Evolutionary conservation across 176 grass and related monocot species (phyloP).

Genomic region (Ensete glaucum): DNA sequence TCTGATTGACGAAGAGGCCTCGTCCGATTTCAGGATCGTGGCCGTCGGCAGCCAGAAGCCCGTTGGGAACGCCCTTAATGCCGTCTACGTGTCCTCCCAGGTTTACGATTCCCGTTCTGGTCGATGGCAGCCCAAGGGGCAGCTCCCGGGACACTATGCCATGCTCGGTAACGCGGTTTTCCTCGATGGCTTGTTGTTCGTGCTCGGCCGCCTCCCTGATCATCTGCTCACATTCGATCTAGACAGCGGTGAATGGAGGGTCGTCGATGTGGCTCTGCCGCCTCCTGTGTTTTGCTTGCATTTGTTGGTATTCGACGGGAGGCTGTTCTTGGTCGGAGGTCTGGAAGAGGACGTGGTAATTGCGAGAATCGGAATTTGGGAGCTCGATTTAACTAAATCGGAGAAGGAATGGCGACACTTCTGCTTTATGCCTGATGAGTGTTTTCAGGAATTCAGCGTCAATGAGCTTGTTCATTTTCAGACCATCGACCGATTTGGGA

Average conservation of each 20-base stretch:
- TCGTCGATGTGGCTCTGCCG: slow-evolving; percentile 26
- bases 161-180: slow-evolving; percentile 30
- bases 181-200: slow-evolving; percentile 17
- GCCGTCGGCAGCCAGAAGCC: slow-evolving; percentile 1
- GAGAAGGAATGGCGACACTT: slow-evolving; percentile 6
- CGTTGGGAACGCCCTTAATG: neutral
- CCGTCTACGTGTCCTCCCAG: slow-evolving; percentile 12
- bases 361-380: slow-evolving; percentile 30
- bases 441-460: slow-evolving; percentile 30
- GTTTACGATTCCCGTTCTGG: slow-evolving; percentile 17
- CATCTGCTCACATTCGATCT: slow-evolving; percentile 33
- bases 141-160: slow-evolving; percentile 15
- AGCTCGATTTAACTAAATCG: neutral
- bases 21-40: slow-evolving; percentile 26
- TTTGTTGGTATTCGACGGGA: slow-evolving; percentile 28
- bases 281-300: slow-evolving; percentile 14
- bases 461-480: slow-evolving; percentile 23
- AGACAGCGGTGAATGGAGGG: slow-evolving; percentile 11
- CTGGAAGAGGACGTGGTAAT: slow-evolving; percentile 20
- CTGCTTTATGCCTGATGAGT: slow-evolving; percentile 17
- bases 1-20: slow-evolving; percentile 13
- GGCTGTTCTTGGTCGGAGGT: slow-evolving; percentile 38
- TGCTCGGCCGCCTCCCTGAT: slow-evolving; percentile 33
- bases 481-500: slow-evolving; percentile 27
- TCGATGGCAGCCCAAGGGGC: slow-evolving; percentile 26